phyloP scores from a whole-genome alignment of 1,139 yeast species.

The Pneumocystis canis region DNA sequence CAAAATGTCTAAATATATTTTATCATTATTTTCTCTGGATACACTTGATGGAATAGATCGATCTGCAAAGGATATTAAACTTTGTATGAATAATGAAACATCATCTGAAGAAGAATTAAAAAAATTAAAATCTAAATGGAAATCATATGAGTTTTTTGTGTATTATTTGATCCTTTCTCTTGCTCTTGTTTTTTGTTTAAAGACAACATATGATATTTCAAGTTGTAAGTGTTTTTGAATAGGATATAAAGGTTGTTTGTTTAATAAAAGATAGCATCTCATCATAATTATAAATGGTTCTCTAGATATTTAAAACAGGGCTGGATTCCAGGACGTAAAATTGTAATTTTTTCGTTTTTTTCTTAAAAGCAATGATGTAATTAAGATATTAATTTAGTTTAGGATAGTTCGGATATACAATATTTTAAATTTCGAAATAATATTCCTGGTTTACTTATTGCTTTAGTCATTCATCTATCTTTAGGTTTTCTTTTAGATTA shows the following conservation, averaged over 20 bases:
- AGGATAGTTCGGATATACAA: constrained; percentile 73
- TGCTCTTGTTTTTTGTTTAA: constrained; percentile 6
- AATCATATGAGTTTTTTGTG: constrained; percentile 8
- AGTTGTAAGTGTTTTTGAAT: not conserved
- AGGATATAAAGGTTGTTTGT: not conserved
- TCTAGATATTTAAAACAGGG: constrained; percentile 63
- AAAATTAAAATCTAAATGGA: constrained; percentile 5
- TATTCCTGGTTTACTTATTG: constrained; percentile 42
- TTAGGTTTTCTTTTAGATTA: constrained; percentile 31
- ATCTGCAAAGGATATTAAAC: not conserved
- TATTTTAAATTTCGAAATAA: constrained; percentile 78
- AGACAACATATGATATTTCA: constrained; percentile 8
- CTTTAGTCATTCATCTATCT: constrained; percentile 40
- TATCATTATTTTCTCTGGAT: not conserved
- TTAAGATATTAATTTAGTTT: not conserved
- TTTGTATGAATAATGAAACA: not conserved
- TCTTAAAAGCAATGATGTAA: no score
- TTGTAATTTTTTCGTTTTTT: constrained; percentile 15
- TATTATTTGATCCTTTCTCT: constrained; percentile 6
- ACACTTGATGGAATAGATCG: not conserved
- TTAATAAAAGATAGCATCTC: constrained; percentile 31
- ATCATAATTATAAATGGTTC: constrained; percentile 58
- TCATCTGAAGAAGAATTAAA: not conserved
- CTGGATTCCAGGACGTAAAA: constrained; percentile 26
- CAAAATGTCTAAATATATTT: not conserved